phyloP scores from a whole-genome alignment of 495 filamentous ascomycete species.

The Talaromyces nanjingensis region DNA sequence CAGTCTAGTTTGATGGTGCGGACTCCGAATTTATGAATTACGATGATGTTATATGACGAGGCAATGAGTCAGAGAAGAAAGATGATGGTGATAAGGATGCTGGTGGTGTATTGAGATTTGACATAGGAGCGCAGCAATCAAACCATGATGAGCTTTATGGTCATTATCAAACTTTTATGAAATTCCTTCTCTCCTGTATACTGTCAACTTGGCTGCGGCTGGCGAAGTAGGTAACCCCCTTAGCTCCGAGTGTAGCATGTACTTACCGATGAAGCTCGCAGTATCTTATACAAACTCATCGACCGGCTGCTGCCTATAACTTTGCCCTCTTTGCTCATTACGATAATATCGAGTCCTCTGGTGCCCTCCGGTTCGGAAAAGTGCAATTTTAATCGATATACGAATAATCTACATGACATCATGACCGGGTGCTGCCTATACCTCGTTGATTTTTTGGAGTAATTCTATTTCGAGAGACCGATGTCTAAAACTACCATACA shows the following conservation, averaged over 20 bases:
- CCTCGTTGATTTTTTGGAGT: neutral
- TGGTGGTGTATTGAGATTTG: neutral
- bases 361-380: neutral
- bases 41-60: neutral
- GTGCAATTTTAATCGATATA: neutral
- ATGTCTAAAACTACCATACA: too few relatives aligned
- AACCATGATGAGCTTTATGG: neutral
- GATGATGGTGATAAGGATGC: neutral
- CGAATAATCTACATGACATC: neutral
- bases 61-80: neutral
- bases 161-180: too few relatives aligned
- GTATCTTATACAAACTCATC: too few relatives aligned
- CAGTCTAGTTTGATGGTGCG: neutral
- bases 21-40: neutral
- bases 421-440: neutral
- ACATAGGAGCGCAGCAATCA: neutral
- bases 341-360: neutral
- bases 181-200: too few relatives aligned
- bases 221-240: neutral
- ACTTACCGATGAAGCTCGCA: neutral
- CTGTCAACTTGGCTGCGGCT: too few relatives aligned
- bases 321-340: too few relatives aligned
- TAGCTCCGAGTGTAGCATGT: neutral
- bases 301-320: too few relatives aligned
- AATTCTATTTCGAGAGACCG: too few relatives aligned